Evolutionary conservation across 345 rosid genomes (phyloP).

Genomic region (Trapa incisa): DNA sequence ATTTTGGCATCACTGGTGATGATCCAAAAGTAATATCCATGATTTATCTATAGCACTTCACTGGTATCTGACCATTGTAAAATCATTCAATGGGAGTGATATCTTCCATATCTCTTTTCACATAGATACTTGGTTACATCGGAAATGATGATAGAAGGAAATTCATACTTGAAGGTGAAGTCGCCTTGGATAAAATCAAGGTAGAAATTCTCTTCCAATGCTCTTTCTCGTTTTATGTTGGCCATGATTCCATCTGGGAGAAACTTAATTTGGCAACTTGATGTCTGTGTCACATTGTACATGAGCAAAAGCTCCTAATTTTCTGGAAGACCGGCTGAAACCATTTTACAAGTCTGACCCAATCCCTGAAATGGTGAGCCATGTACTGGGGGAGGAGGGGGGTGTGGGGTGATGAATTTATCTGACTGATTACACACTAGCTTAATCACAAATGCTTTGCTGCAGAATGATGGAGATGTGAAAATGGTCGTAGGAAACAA

Average conservation of each 20-base stretch:
- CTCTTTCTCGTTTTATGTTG: constrained; percentile 4
- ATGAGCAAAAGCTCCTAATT: constrained; percentile 41
- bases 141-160: constrained; percentile 82
- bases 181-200: constrained; percentile 64
- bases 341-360: constrained; percentile 95
- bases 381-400: background rate
- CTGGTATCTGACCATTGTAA: background rate
- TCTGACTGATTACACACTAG: background rate
- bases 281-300: background rate
- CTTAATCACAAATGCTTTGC: constrained; percentile 5
- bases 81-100: background rate
- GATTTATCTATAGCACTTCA: background rate
- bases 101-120: background rate
- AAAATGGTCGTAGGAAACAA: constrained; percentile 88
- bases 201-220: constrained; percentile 18
- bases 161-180: constrained; percentile 48
- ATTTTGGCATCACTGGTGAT: constrained; percentile 65
- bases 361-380: constrained; percentile 73
- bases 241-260: background rate
- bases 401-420: background rate
- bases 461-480: constrained; percentile 89
- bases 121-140: constrained; percentile 67
- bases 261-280: background rate
- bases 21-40: constrained; percentile 42
- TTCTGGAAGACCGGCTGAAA: constrained; percentile 66